A percentile compares a stretch with the other conserved stretches of the same genome.
These are phyloP conservation scores for Orobanche coerulescens DNA, from an alignment of 257 asterid species.

Conservation along the genomic window DNA sequence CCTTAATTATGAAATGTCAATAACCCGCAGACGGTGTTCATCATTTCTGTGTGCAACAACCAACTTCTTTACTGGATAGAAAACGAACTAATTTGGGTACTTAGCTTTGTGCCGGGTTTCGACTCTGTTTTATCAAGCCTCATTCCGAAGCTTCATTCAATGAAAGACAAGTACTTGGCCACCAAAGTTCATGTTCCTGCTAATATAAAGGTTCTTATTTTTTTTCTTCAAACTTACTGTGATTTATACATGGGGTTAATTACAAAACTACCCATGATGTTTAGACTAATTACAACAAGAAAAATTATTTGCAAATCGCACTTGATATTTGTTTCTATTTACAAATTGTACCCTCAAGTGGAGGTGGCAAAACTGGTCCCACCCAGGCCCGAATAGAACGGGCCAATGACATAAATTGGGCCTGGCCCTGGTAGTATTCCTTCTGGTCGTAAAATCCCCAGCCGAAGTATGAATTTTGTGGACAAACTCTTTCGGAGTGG, in stretches of 20 bases:
- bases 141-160: slow-evolving; percentile 64
- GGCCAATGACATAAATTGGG: no score
- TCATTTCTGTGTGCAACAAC: slow-evolving; percentile 82
- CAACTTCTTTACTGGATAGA: slow-evolving; percentile 95
- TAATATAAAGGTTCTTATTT: slow-evolving; percentile 44
- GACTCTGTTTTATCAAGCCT: slow-evolving; percentile 50
- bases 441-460: no score
- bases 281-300: no score
- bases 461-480: no score
- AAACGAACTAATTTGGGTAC: slow-evolving; percentile 71
- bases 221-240: neutral
- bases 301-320: neutral
- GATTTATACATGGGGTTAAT: neutral
- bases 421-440: no score
- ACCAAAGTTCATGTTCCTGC: slow-evolving; percentile 44
- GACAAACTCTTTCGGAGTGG: no score
- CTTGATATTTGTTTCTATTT: no score
- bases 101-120: slow-evolving; percentile 75
- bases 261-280: neutral
- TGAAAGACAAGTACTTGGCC: slow-evolving; percentile 73
- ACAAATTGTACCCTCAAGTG: no score
- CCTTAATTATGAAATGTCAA: neutral
- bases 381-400: no score
- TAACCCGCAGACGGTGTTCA: slow-evolving; percentile 67
- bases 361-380: no score